phyloP scores from a whole-genome alignment of 2,329 filamentous ascomycete genomes.

The Cytospora piceicola region DNA sequence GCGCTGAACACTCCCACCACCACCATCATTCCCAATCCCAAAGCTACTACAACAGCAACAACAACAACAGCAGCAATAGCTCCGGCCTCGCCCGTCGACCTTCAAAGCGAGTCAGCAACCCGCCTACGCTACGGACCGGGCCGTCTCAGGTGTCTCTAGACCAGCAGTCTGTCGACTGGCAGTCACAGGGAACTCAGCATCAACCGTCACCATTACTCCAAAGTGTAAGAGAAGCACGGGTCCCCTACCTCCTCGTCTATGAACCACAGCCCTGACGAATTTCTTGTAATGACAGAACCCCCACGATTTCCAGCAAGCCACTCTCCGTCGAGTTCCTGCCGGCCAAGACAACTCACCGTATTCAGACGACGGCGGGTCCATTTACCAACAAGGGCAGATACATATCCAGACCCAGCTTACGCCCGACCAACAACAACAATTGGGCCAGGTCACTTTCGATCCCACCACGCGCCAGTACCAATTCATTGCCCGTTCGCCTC shows the following conservation, averaged over 20 bases:
- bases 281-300: conserved; percentile 43
- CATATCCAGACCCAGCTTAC: conserved; percentile 43
- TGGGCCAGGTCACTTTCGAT: conserved; percentile 47
- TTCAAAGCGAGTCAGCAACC: conserved; percentile 62
- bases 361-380: conserved; percentile 43
- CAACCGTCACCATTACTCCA: conserved; percentile 50
- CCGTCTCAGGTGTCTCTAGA: conserved; percentile 46
- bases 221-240: conserved; percentile 44
- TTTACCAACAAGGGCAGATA: conserved; percentile 44
- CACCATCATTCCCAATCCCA: conserved; percentile 36
- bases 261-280: conserved; percentile 6
- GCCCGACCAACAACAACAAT: conserved; percentile 44
- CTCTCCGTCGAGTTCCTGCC: conserved; percentile 53
- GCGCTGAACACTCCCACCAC: conserved; percentile 35
- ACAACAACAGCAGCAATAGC: conserved; percentile 49
- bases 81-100: conserved; percentile 55
- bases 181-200: conserved; percentile 36
- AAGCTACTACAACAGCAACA: conserved; percentile 52
- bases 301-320: conserved; percentile 45
- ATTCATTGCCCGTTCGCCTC: conserved; percentile 34
- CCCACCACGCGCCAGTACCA: conserved; percentile 37
- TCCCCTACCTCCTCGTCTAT: conserved; percentile 36
- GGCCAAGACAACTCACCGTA: conserved; percentile 49
- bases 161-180: conserved; percentile 42
- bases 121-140: conserved; percentile 48